phyloP scores from a whole-genome alignment of 2,329 filamentous ascomycete genomes.

The Colletotrichum sp. region DNA sequence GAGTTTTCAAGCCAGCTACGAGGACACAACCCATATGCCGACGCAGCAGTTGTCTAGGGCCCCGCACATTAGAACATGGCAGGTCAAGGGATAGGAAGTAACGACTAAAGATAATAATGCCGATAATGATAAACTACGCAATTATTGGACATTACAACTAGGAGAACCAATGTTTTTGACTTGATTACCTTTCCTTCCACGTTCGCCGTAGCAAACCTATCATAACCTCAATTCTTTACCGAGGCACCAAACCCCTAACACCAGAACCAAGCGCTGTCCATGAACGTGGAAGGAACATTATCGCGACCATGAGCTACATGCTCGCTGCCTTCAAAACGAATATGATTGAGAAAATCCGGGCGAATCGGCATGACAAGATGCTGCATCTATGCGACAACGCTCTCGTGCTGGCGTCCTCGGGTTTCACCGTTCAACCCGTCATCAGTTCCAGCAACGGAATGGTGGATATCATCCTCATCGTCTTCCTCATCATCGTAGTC shows the following conservation, averaged over 20 bases:
- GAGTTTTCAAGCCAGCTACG: slow-evolving; percentile 66
- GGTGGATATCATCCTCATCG: slow-evolving; percentile 60
- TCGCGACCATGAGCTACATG: background rate
- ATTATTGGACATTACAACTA: background rate
- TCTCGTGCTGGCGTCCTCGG: slow-evolving; percentile 60
- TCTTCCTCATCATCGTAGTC: slow-evolving; percentile 69
- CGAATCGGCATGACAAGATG: background rate
- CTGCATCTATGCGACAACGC: slow-evolving; percentile 45
- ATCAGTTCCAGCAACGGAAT: slow-evolving; percentile 57
- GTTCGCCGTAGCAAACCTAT: background rate
- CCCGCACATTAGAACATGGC: background rate
- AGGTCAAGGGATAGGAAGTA: background rate
- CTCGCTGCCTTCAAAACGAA: background rate
- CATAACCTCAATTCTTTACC: slow-evolving; percentile 5
- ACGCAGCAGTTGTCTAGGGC: background rate
- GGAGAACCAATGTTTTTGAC: background rate
- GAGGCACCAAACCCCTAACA: slow-evolving; percentile 1
- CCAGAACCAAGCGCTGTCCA: background rate
- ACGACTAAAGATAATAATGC: background rate
- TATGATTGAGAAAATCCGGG: background rate
- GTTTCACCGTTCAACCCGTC: slow-evolving; percentile 59
- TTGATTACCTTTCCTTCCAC: background rate
- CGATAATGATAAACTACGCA: background rate
- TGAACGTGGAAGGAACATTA: background rate
- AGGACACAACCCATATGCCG: slow-evolving; percentile 11